phyloP scores from a whole-genome alignment of 2,329 filamentous ascomycete genomes.

The Clonostachys rhizophaga region DNA sequence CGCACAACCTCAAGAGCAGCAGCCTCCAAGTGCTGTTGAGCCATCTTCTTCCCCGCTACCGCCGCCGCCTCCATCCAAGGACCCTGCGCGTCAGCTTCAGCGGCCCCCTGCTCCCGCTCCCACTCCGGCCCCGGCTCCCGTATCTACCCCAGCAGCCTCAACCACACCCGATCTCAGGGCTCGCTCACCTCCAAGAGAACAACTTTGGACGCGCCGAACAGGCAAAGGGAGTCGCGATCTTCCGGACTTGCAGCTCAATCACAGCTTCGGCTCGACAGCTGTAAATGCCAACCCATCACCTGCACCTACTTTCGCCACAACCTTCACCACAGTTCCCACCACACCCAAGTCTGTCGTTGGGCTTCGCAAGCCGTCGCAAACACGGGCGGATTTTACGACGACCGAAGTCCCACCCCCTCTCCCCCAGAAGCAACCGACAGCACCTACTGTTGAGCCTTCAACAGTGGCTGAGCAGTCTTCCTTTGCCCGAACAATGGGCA shows the following conservation, averaged over 20 bases:
- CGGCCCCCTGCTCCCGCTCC: neutral
- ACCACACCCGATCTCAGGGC: constrained; percentile 8
- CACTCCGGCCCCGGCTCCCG: neutral
- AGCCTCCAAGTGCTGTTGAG: no score
- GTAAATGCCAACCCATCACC: constrained; percentile 11
- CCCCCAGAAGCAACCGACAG: constrained; percentile 5
- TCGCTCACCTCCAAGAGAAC: constrained; percentile 19
- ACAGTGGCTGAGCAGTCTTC: constrained; percentile 5
- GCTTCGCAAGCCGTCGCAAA: neutral
- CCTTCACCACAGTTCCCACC: constrained; percentile 4
- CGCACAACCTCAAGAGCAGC: no score
- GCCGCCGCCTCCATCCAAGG: constrained; percentile 18
- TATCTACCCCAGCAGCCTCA: neutral
- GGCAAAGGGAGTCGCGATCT: constrained; percentile 40
- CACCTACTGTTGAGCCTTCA: neutral
- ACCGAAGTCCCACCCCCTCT: constrained; percentile 7
- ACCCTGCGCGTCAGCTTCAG: constrained; percentile 9
- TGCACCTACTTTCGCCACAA: neutral
- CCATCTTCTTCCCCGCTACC: constrained; percentile 8
- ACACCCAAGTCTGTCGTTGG: constrained; percentile 5
- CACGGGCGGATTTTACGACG: no score
- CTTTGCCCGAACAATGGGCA: constrained; percentile 20
- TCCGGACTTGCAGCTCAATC: constrained; percentile 40
- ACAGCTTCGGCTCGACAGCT: constrained; percentile 46
- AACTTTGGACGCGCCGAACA: constrained; percentile 46